Conservation (phyloP, 2,329 filamentous ascomycete species). For the Epichloe amarillans region DNA sequence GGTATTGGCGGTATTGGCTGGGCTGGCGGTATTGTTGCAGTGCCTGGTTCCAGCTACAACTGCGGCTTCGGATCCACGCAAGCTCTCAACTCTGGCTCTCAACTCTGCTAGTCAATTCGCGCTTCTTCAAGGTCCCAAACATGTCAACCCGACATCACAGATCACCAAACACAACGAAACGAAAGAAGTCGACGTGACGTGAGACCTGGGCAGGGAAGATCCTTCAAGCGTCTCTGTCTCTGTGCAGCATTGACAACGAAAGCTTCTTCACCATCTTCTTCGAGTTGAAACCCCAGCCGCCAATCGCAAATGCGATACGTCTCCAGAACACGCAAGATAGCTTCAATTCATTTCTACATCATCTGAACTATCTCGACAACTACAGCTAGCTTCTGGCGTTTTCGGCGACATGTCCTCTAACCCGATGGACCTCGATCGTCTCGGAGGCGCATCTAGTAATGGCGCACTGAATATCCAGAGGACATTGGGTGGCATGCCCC, state of each 20-base stretch:
- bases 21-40: too few species aligned
- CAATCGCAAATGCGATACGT: background rate
- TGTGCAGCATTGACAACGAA: background rate
- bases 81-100: background rate
- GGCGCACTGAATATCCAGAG: conserved; percentile 38
- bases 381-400: background rate
- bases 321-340: background rate
- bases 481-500: conserved; percentile 27
- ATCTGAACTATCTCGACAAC: too few species aligned
- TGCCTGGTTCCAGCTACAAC: background rate
- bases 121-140: too few species aligned
- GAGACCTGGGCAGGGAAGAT: too few species aligned
- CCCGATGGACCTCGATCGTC: conserved; percentile 43
- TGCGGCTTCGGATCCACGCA: background rate
- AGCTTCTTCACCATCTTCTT: background rate
- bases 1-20: too few species aligned
- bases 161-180: too few species aligned
- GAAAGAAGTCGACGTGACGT: too few species aligned
- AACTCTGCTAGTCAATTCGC: too few species aligned
- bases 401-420: conserved; percentile 32
- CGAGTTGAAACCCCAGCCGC: background rate
- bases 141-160: too few species aligned
- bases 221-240: background rate
- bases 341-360: background rate
- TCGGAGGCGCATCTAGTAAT: conserved; percentile 26